Base-by-base conservation (phyloP, 1,139 yeast genomes). In the Blastobotrys persicus region DNA sequence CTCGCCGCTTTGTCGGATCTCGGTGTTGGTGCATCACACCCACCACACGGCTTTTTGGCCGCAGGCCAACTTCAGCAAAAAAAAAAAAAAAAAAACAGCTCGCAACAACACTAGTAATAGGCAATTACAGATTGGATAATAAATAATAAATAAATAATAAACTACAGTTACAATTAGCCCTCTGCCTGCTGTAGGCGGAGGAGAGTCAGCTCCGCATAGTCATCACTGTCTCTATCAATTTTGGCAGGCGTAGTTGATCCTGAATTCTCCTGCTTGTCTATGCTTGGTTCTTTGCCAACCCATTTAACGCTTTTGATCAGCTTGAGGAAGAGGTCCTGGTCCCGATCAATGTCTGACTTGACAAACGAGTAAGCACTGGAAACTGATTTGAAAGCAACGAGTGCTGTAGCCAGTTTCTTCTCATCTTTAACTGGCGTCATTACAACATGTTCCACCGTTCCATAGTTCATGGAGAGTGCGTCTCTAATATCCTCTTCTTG, bases 381-480 rank as follows among this genome's bases (percentile, higher is more conserved):
- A 2, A 37, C 41, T 7, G 46, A 37, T n/a, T 49, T 34, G 47
- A 54, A 55, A 23, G 48, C 47, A 4, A 55, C 51, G 2, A 54
- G 31, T 11, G 54, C 59, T 12, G 47, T 42, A 4, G 44, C 31
- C 40, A 46, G 45, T 14, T 44, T 42, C 38, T 32, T 45, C 32
- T 43, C 41, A 12, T 42, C 43, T 5, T 43, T 41, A n/a, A 50
- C 46, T 2, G 41, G 13, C 4, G 50, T 46, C 20, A 49, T 46
- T 20, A 42, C 47, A 19, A 53, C 51, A 31, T 53, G 51, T 18
- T 52, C 56, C 4, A 55, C 41, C 5, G 38, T 33, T 6, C 59
- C 57, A 38, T 44, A 51, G 13, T 43, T 41, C 19, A 39, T 19
- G 14, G 50, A 28, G 44, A 48, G 31, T 12, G 31, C 37, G 9